Evolutionary conservation across 371 early-diverging fungal species (phyloP), one percentile per base, ranked within the genome.

Genomic region (Apophysomyces ossiformis): DNA sequence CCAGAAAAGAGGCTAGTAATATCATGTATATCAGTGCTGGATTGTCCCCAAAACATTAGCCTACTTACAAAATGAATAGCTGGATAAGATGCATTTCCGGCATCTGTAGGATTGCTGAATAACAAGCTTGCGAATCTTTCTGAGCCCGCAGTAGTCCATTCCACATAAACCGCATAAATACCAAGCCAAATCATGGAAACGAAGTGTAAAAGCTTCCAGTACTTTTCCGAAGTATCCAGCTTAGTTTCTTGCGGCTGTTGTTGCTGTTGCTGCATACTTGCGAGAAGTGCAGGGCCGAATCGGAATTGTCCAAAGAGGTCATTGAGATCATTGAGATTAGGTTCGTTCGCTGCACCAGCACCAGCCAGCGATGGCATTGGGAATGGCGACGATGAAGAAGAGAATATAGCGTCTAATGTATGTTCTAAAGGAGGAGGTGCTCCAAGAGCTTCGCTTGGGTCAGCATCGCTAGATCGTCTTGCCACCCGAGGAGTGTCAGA

Each of bases 1-100:
- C 89, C 89, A 89, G 68, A 89, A 89, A 44, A 85, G 67, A 38
- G 87, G 80, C 85, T 86, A 70, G 39, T 7, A 18, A 66, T 26
- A 62, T 38, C 57, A 26, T 26, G 32, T 26, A 3, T 47, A 43
- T 37, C 38, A 50, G 12, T 43, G 6, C 0, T 21, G 21, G 35
- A n/a, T 59, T 43, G 46, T n/a, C n/a, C 43, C n/a, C 1, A 38
- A 12, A 41, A 2, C n/a, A 61, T 11, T 47, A 41, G 41, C 41
- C 13, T 1, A 63, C 71, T 70, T 75, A 78, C 76, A 69, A 74
- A 71, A 13, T 72, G 73, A 60, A 71, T 58, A 38, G 65, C 63
- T 15, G 78, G 58, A 67, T 64, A 71, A 41, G 41, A 39, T 9
- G 35, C 21, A 12, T 45, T 36, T 37, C 15, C 15, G n/a, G 41